Conservation (phyloP, 2,329 filamentous ascomycete species). For the Microdochium paspali region DNA sequence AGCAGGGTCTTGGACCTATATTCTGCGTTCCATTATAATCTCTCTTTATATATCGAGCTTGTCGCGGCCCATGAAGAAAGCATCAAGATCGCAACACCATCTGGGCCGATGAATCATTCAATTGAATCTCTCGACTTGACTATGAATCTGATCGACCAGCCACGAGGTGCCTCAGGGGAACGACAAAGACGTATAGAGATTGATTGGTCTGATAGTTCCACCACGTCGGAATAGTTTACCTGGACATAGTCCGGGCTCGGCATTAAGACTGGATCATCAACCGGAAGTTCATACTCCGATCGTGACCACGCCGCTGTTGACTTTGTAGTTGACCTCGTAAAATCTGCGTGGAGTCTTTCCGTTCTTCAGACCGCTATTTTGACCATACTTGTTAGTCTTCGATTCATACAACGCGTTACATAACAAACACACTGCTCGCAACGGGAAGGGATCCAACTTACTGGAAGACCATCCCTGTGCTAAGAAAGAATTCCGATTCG, state of each 20-base stretch:
- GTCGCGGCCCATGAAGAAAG: background rate
- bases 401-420: background rate
- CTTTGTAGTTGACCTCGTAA: background rate
- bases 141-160: background rate
- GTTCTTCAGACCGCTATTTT: background rate
- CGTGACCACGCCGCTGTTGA: background rate
- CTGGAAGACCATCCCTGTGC: background rate
- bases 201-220: background rate
- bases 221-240: background rate
- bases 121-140: background rate
- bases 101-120: background rate
- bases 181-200: background rate
- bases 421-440: background rate
- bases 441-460: background rate
- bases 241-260: background rate
- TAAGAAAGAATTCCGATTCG: too few species aligned
- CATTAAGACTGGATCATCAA: background rate
- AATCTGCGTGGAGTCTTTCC: background rate
- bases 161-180: background rate
- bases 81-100: background rate
- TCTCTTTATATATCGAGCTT: background rate
- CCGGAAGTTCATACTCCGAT: background rate
- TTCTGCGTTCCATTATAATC: background rate
- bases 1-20: background rate
- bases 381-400: background rate